Base-by-base conservation (phyloP, 2,329 filamentous ascomycete species). In the Aspergillus tubingensis region DNA sequence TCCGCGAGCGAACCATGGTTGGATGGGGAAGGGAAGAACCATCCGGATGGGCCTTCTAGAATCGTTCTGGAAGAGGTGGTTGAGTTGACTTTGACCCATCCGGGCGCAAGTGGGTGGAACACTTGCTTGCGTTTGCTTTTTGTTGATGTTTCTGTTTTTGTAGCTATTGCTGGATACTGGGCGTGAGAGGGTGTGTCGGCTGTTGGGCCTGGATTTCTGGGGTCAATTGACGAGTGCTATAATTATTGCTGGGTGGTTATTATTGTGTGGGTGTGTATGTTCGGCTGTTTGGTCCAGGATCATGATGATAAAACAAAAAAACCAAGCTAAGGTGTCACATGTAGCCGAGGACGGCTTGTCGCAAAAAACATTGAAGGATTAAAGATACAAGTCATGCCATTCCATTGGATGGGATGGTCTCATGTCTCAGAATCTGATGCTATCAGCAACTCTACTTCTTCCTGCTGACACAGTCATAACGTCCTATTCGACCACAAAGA, bases 1-100 rank as follows among this genome's bases (percentile, higher is more conserved):
- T 57, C 52, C 54, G 53, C 52, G 49, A 38, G 58, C 54, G 59
- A 63, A 63, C 61, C 61, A 55, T 57, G 55, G 41, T 44, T 44
- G 41, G 39, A 13, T 15, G 47, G 52, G 57, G 43, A 41, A 15
- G n/a, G 19, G 8, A 27, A 27, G 25, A 32, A 52, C 57, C 60
- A 49, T 50, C 27, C 44, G 48, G 36, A 54, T 57, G 49, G 41
- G 41, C 48, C 54, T 63, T 61, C 58, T 52, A 61, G 59, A 63
- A 63, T 49, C 11, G 17, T 58, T 61, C 50, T 63, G 55, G 58
- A 63, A 61, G 17, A 21, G 17, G 41, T 8, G 21, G 41, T 44
- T 19, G 41, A 44, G 11, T 44, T n/a, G 41, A 21, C 17, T 17
- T 43, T 21, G 17, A 50, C 25, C 23, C n/a, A 25, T 44, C 41